phyloP scores from a whole-genome alignment of 2,329 filamentous ascomycete genomes.

The Diatrype stigma region DNA sequence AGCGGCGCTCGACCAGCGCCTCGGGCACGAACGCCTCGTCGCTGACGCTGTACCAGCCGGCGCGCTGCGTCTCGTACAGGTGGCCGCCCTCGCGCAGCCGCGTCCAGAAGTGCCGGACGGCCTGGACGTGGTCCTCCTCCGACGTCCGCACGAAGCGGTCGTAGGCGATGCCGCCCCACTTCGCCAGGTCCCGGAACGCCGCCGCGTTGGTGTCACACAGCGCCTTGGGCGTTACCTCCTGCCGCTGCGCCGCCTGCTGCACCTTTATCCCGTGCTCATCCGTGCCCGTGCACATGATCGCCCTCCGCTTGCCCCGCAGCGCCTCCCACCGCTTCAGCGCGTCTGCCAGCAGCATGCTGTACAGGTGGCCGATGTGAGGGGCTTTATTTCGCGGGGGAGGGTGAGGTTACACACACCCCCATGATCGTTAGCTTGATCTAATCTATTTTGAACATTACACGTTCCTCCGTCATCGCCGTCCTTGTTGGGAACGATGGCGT shows the following conservation, averaged over 20 bases:
- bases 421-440: conserved; percentile 18
- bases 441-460: too few species aligned
- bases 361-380: conserved; percentile 92
- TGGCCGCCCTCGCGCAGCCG: conserved; percentile 70
- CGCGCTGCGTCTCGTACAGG: conserved; percentile 81
- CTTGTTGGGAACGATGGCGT: too few species aligned
- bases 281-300: conserved; percentile 82
- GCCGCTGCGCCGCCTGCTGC: conserved; percentile 74
- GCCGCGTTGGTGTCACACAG: conserved; percentile 84
- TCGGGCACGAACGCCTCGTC: conserved; percentile 95
- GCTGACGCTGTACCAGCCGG: conserved; percentile 94
- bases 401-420: background rate
- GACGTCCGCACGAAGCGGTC: conserved; percentile 94
- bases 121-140: conserved; percentile 72
- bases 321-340: conserved; percentile 88
- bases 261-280: conserved; percentile 99
- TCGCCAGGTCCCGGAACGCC: conserved; percentile 73
- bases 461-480: too few species aligned
- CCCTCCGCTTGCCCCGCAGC: conserved; percentile 64
- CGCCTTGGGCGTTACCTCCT: conserved; percentile 68
- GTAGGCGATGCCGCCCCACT: conserved; percentile 64
- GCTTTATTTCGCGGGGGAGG: conserved; percentile 55
- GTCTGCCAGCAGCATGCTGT: conserved; percentile 86
- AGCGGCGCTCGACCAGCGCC: conserved; percentile 64
- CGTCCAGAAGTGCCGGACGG: conserved; percentile 86